Base-by-base conservation (phyloP, 768 basidiomycete genomes). In the Serendipita vermifera region DNA sequence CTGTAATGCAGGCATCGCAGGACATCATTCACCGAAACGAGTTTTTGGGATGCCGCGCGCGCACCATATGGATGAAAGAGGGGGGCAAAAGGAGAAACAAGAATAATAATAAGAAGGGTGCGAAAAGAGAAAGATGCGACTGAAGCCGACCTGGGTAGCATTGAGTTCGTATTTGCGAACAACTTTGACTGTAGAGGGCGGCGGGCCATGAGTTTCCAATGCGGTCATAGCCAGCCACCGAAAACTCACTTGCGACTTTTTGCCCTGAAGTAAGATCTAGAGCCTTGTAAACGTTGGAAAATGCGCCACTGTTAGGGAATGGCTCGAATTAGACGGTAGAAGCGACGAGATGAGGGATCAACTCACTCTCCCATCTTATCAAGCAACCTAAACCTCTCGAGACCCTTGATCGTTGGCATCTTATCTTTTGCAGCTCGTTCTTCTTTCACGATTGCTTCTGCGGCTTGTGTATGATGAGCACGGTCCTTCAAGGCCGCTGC, bases 231-330 rank as follows among this genome's bases (percentile, higher is more conserved):
- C 55, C n/a, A 39, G 59, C n/a, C 31, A 26, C 31, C 9, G 15
- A 39, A 55, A 22, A 75, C 77, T 62, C 67, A 84, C 92, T 84
- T 61, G 93, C 93, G 39, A 92, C 84, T 68, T 82, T 85, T 64
- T 82, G 77, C 38, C 82, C 82, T 9, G 82, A 83, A 33, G 75
- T 72, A 46, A 79, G 74, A 66, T 97, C 87, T 55, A 85, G 63
- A 13, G 91, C 94, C 67, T 87, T 88, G 77, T 94, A 99, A 6
- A 99, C 94, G 66, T 96, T 90, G n/a, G 93, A 97, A 68, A 99
- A 99, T 38, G 94, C 94, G 58, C 94, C 94, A 64, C 83, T 88
- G 63, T 38, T 62, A 68, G 57, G n/a, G n/a, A n/a, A n/a, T n/a
- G n/a, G n/a, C n/a, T n/a, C n/a, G n/a, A 35, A 58, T 55, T 38